phyloP scores from a whole-genome alignment of 306 rosid genomes.

The Lagenaria siceraria region DNA sequence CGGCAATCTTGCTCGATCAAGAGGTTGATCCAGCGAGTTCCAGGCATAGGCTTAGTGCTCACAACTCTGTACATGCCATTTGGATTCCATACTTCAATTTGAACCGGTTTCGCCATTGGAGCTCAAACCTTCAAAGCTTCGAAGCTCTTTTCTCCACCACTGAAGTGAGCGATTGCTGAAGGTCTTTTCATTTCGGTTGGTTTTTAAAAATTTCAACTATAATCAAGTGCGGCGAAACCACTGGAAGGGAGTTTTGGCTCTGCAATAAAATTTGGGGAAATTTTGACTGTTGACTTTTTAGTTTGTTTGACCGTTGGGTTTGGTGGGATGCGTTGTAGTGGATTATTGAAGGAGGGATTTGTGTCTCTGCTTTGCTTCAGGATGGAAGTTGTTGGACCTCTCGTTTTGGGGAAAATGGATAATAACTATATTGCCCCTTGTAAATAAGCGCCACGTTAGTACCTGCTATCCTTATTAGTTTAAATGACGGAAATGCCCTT shows the following conservation, averaged over 20 bases:
- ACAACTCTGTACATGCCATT: conserved; percentile 89
- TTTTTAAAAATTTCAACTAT: conserved; percentile 2
- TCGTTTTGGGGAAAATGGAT: conserved; percentile 22
- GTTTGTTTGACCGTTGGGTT: neutral
- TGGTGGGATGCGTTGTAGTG: conserved; percentile 6
- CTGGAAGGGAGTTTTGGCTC: neutral
- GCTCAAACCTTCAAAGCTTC: neutral
- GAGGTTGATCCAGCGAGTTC: conserved; percentile 97
- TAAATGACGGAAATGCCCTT: neutral
- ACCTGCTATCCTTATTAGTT: neutral
- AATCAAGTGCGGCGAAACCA: conserved; percentile 8
- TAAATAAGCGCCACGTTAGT: conserved; percentile 15
- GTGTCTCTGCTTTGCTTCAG: conserved; percentile 4
- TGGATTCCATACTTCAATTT: conserved; percentile 90
- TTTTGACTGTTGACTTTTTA: neutral
- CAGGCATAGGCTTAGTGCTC: conserved; percentile 97
- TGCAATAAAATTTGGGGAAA: neutral
- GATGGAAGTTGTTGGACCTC: conserved; percentile 33
- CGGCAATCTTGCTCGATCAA: conserved; percentile 82
- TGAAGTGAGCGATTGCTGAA: neutral
- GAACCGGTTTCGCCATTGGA: conserved; percentile 84
- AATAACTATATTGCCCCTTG: conserved; percentile 21
- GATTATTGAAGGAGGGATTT: conserved; percentile 10
- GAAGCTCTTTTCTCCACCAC: neutral
- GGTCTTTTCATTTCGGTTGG: neutral